Percentiles rank a stretch among this genome's conserved stretches.
These are phyloP conservation scores for Hydrangea macrophylla DNA, from an alignment of 148 eudicot species.

Conservation along the genomic window DNA sequence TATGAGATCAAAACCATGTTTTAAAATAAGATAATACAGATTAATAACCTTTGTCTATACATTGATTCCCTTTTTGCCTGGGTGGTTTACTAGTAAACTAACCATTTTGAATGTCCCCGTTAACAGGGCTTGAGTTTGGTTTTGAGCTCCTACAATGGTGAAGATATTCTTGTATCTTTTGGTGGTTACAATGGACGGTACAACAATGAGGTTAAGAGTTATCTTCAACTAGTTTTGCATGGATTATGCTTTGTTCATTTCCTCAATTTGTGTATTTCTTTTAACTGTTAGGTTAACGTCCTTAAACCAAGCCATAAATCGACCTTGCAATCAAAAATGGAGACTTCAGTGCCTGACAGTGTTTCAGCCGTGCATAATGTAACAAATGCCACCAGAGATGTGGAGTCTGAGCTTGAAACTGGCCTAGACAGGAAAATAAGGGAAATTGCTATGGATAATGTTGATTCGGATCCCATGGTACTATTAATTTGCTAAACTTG, in stretches of 20 bases:
- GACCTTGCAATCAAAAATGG: slow-evolving; percentile 65
- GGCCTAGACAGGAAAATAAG: slow-evolving; percentile 75
- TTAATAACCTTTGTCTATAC: not conserved
- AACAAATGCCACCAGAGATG: slow-evolving; percentile 66
- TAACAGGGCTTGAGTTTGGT: slow-evolving; percentile 95
- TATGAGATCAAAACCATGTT: not conserved
- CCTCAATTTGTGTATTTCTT: slow-evolving; percentile 16
- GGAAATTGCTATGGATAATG: slow-evolving; percentile 75
- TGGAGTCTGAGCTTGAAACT: slow-evolving; percentile 64
- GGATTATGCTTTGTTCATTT: slow-evolving; percentile 7
- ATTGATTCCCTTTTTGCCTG: not conserved
- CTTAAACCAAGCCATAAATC: slow-evolving; percentile 97
- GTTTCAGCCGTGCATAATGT: slow-evolving; percentile 73
- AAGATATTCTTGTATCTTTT: slow-evolving; percentile 75
- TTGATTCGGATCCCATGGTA: slow-evolving; percentile 51
- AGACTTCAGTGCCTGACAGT: slow-evolving; percentile 63
- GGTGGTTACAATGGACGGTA: slow-evolving; percentile 98
- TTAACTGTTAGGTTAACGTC: slow-evolving; percentile 56
- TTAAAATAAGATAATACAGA: not conserved
- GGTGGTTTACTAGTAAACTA: not conserved
- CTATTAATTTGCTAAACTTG: not conserved
- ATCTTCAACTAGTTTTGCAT: not conserved
- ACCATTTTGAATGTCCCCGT: not conserved
- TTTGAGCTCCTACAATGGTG: slow-evolving; percentile 72
- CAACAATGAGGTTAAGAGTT: slow-evolving; percentile 78